Evolutionary conservation across 768 basidiomycete species (phyloP).

Genomic region (Tephrocybe sp.): DNA sequence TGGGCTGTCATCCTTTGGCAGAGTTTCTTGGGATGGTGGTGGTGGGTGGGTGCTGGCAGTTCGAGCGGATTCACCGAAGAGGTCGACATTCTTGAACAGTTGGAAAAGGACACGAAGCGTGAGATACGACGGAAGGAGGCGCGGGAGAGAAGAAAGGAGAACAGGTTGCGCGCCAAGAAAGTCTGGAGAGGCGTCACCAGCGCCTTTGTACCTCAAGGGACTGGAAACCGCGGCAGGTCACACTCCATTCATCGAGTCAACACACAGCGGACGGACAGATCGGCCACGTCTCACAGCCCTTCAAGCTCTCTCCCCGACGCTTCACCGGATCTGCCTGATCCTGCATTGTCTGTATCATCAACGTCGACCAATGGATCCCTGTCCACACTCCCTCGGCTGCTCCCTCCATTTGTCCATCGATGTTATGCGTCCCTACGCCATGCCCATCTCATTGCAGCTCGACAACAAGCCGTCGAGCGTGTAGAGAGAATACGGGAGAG

Average conservation of each 20-base stretch:
- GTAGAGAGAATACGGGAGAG: conserved; percentile 66
- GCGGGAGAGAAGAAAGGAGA: conserved; percentile 47
- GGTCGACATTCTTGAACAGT: conserved; percentile 65
- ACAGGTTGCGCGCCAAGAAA: conserved; percentile 51
- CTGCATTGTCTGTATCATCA: conserved; percentile 10
- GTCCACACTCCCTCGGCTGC: conserved; percentile 32
- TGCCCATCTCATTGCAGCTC: conserved; percentile 71
- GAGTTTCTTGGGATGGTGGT: conserved; percentile 97
- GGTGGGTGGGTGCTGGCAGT: conserved; percentile 97
- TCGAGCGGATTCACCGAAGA: conserved; percentile 50
- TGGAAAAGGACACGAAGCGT: conserved; percentile 53
- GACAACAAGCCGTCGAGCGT: conserved; percentile 68
- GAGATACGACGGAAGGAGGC: conserved; percentile 46
- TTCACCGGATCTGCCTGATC: neutral
- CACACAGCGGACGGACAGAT: neutral
- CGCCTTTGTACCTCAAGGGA: conserved; percentile 35
- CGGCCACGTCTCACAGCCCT: conserved; percentile 2
- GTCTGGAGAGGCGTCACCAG: conserved; percentile 61
- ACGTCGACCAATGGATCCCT: conserved; percentile 19
- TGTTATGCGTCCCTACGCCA: conserved; percentile 64
- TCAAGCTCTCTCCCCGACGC: neutral
- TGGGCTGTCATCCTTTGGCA: conserved; percentile 97
- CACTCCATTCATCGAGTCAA: neutral
- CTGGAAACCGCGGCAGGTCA: conserved; percentile 1
- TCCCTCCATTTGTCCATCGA: conserved; percentile 44